Evolutionary conservation across 2,329 filamentous ascomycete species (phyloP), one percentile per base, ranked within the genome.

Genomic region (Fusarium floridanum): DNA sequence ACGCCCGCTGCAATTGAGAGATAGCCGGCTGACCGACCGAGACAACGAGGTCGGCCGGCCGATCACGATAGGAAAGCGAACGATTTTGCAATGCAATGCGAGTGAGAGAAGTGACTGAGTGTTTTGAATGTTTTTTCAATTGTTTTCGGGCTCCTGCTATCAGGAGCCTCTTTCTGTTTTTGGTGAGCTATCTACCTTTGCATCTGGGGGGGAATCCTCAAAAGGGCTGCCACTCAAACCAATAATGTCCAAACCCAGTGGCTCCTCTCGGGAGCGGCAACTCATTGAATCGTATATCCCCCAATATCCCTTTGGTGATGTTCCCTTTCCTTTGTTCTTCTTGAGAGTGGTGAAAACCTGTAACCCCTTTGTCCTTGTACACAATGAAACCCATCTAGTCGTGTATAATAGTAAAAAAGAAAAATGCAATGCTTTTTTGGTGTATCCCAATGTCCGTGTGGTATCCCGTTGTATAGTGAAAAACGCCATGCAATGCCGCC

Each of bases 401-500:
- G 60, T 66, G 37, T 67, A 43, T 60, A 36, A n/a, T 66, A 69
- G 60, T 66, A 66, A 36, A 57, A 45, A 45, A 50, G 27, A 29
- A 66, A 75, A 71, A 69, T 67, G 62, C 48, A 70, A 67, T 68
- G 70, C 72, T 71, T 74, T 73, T 77, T 68, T 70, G 59, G 22
- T 68, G 64, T 69, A 73, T 68, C 67, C 70, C 70, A 72, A 66
- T 66, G 37, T 73, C 78, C 79, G 60, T 74, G 75, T 78, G 80
- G 80, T 81, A 81, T 81, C 74, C 73, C 67, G 61, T 66, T 73
- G 64, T 75, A 64, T 78, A 73, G 32, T 66, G 55, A 59, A 74
- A 81, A 81, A 80, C 79, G 77, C 80, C 78, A 59, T 73, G 66
- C 73, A 69, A 78, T 79, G 78, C 78, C 78, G 72, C 75, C 73